Evolutionary conservation across 2,329 filamentous ascomycete genomes (phyloP).

Genomic region (Fusarium acutatum): DNA sequence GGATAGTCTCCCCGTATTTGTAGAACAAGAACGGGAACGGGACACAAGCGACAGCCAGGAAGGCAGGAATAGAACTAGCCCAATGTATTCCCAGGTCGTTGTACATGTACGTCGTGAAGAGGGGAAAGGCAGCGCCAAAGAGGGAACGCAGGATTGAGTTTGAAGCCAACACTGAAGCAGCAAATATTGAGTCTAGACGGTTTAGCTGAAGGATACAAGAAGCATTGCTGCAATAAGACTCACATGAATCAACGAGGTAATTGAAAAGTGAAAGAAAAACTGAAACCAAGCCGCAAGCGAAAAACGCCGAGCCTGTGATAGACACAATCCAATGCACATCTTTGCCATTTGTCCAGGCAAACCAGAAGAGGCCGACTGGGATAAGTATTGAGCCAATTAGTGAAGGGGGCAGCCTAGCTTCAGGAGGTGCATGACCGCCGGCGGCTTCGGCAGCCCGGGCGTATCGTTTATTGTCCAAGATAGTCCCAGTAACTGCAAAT

Average conservation of each 20-base stretch:
- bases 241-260: constrained; percentile 72
- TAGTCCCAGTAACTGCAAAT: constrained; percentile 61
- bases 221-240: constrained; percentile 15
- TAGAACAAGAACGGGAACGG: constrained; percentile 82
- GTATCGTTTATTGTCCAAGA: constrained; percentile 65
- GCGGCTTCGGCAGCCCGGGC: constrained; percentile 51
- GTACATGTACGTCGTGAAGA: constrained; percentile 73
- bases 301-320: constrained; percentile 53
- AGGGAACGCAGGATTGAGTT: constrained; percentile 76
- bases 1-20: constrained; percentile 71
- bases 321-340: constrained; percentile 66
- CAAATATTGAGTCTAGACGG: constrained; percentile 72
- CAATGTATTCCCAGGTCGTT: constrained; percentile 74
- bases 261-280: constrained; percentile 73
- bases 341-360: constrained; percentile 69
- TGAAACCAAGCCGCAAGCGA: constrained; percentile 67
- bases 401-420: constrained; percentile 67
- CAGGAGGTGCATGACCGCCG: constrained; percentile 68
- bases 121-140: constrained; percentile 76
- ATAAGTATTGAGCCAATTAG: constrained; percentile 67
- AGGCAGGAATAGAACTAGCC: constrained; percentile 77
- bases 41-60: constrained; percentile 75
- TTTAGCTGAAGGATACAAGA: constrained; percentile 17
- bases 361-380: constrained; percentile 71
- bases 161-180: constrained; percentile 77